These are phyloP conservation scores for Cystofilobasidium capitatum DNA, from an alignment of 768 basidiomycete species.

Conservation along the genomic window DNA sequence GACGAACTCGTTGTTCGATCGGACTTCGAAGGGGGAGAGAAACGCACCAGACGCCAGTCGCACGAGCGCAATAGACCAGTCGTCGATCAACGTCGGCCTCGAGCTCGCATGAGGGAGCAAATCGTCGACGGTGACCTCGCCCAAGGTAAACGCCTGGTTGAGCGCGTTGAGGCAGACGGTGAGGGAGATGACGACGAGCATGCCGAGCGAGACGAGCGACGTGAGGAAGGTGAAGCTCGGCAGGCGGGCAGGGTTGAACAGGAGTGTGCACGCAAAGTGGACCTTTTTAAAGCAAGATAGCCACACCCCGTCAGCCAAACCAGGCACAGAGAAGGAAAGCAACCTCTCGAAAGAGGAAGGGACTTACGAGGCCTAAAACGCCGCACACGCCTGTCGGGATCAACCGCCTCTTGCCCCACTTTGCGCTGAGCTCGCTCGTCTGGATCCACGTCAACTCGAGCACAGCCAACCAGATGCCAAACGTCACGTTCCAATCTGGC, in stretches of 20 bases:
- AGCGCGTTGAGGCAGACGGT: conserved; percentile 15
- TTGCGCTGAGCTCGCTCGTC: not conserved
- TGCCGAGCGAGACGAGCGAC: conserved; percentile 14
- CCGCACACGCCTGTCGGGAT: conserved; percentile 18
- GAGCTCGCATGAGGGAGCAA: conserved; percentile 13
- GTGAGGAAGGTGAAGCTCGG: conserved; percentile 23
- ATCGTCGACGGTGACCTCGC: not conserved
- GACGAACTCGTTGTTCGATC: not conserved
- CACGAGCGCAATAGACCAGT: conserved; percentile 14
- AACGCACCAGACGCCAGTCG: not conserved
- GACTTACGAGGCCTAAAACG: conserved; percentile 14
- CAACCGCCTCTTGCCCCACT: not conserved
- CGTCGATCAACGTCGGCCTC: conserved; percentile 3
- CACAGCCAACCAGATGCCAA: conserved; percentile 13
- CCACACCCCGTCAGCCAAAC: not conserved
- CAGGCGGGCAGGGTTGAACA: not conserved
- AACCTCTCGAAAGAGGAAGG: not conserved
- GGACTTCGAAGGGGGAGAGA: not conserved
- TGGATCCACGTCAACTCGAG: conserved; percentile 15
- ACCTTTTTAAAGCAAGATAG: not conserved
- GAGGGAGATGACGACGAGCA: conserved; percentile 17
- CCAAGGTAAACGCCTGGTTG: conserved; percentile 12
- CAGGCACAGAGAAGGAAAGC: not conserved
- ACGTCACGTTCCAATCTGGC: conserved; percentile 8
- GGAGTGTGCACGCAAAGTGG: conserved; percentile 5